Conservation (phyloP, 2,329 filamentous ascomycete species). For the Coniochaeta sp. region DNA sequence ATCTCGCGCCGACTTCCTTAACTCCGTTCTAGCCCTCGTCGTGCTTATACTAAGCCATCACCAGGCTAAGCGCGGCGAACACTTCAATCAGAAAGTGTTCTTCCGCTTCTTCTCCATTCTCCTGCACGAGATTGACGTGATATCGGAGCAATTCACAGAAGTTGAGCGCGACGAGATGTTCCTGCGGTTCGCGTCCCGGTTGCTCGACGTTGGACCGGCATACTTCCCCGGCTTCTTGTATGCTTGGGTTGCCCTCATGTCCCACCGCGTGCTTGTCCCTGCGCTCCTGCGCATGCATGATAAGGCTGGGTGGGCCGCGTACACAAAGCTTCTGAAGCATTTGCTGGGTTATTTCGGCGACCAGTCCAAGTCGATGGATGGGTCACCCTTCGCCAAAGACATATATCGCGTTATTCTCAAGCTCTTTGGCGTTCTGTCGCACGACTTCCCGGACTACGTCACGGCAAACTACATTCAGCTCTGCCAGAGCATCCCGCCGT, state of each 20-base stretch:
- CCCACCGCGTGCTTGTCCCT: conserved; percentile 80
- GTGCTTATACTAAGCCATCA: conserved; percentile 80
- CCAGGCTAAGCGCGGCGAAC: conserved; percentile 70
- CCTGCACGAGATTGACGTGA: conserved; percentile 62
- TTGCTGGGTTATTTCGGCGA: conserved; percentile 70
- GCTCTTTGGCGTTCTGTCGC: conserved; percentile 76
- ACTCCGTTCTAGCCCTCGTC: conserved; percentile 69
- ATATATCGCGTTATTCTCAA: conserved; percentile 80
- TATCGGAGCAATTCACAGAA: conserved; percentile 50
- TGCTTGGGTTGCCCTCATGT: conserved; percentile 73
- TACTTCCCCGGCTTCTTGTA: conserved; percentile 79
- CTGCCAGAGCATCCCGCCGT: conserved; percentile 71
- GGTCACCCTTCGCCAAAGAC: conserved; percentile 61
- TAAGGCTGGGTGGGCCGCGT: conserved; percentile 67
- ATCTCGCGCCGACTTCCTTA: conserved; percentile 63
- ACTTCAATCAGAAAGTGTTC: conserved; percentile 83
- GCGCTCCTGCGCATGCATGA: conserved; percentile 62
- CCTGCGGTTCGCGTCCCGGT: conserved; percentile 60
- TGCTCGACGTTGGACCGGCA: conserved; percentile 67
- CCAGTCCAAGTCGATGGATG: conserved; percentile 65
- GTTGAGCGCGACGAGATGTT: conserved; percentile 63
- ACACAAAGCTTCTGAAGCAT: conserved; percentile 64
- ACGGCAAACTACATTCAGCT: conserved; percentile 79
- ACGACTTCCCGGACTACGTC: conserved; percentile 92
- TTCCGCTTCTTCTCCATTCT: conserved; percentile 81